phyloP scores from a whole-genome alignment of 1,284 basidiomycete species.

The Pascua sp. region DNA sequence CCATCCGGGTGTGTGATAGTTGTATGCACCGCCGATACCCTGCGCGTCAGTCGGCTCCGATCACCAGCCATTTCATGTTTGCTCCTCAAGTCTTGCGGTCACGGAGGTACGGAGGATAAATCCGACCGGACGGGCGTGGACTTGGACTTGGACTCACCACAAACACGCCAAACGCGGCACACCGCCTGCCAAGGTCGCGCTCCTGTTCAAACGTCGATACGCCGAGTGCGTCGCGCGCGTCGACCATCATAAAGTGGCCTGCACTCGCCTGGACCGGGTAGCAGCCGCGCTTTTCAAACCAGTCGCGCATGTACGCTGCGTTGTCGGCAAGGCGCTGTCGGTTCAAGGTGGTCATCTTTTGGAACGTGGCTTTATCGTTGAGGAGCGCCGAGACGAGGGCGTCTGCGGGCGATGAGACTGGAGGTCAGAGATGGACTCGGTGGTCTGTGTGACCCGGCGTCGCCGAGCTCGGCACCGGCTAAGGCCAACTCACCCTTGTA shows the following conservation, averaged over 20 bases:
- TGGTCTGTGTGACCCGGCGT: constrained; percentile 1
- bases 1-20: constrained; percentile 12
- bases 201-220: constrained; percentile 13
- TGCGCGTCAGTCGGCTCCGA: background rate
- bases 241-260: constrained; percentile 22
- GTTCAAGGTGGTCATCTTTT: constrained; percentile 34
- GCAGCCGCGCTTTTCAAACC: constrained; percentile 41
- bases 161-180: constrained; percentile 3
- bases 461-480: background rate
- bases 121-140: background rate
- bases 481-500: constrained; percentile 34
- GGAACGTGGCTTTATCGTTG: constrained; percentile 28
- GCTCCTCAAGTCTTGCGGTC: background rate
- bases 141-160: constrained; percentile 6
- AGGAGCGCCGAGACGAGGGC: constrained; percentile 40
- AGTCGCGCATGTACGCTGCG: constrained; percentile 31
- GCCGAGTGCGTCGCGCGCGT: constrained; percentile 5
- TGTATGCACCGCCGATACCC: constrained; percentile 14
- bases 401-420: constrained; percentile 44
- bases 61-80: background rate
- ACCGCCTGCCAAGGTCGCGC: constrained; percentile 4
- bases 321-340: constrained; percentile 31
- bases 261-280: constrained; percentile 38
- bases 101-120: too few relatives aligned
- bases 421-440: too few relatives aligned